Evolutionary conservation across 2,329 filamentous ascomycete genomes (phyloP).

Genomic region (Pseudocercospora pini-densiflorae): DNA sequence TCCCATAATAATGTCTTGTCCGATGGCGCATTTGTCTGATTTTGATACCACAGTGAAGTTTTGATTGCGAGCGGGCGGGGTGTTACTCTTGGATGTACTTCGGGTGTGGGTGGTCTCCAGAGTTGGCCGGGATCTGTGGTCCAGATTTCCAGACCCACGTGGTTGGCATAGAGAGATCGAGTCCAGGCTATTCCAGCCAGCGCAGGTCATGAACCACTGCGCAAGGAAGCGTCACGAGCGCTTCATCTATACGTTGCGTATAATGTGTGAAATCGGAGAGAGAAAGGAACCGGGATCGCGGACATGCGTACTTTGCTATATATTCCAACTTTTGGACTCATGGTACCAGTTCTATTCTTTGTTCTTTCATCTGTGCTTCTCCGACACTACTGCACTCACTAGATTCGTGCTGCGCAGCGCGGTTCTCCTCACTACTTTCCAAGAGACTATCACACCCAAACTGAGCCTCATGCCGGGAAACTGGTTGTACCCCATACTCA

Average conservation of each 20-base stretch:
- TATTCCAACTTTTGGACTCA: not conserved
- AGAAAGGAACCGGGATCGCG: not conserved
- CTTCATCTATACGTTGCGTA: not conserved
- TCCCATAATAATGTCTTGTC: not conserved
- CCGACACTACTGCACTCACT: not conserved
- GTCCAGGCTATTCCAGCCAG: not conserved
- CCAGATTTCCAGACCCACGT: not conserved
- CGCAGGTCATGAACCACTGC: not conserved
- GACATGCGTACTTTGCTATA: slow-evolving; percentile 5
- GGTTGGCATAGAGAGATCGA: not conserved
- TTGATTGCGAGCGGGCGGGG: not conserved
- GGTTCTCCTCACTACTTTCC: slow-evolving; percentile 12
- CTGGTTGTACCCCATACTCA: slow-evolving; percentile 7
- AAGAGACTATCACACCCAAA: not conserved
- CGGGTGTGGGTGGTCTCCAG: slow-evolving; percentile 5
- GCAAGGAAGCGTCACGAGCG: not conserved
- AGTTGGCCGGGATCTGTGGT: not conserved
- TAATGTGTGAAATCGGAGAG: not conserved
- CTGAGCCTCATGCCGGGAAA: no score
- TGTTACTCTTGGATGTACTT: not conserved
- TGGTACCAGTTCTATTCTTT: slow-evolving; percentile 10
- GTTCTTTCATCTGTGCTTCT: not conserved
- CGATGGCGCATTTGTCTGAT: not conserved
- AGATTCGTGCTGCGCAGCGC: not conserved
- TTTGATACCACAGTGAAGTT: slow-evolving; percentile 8